Conservation (phyloP, 2,329 filamentous ascomycete genomes). For the Dothistroma pini region DNA sequence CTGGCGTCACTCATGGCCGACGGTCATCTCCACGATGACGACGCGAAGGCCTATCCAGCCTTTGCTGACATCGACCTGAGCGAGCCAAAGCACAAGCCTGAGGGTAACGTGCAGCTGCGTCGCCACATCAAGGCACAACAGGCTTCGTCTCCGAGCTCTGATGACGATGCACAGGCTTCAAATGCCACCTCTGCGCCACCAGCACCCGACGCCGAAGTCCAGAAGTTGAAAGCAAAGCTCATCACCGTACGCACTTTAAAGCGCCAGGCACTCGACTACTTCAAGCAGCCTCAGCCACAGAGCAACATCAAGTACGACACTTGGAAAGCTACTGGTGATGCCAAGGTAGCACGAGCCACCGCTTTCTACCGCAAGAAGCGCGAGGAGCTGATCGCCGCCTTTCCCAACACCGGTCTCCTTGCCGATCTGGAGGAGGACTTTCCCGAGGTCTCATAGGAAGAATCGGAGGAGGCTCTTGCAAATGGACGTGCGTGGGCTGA, state of each 20-base stretch:
- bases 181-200: background rate
- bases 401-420: conserved; percentile 3
- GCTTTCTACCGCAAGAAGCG: conserved; percentile 22
- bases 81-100: conserved; percentile 13
- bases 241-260: conserved; percentile 9
- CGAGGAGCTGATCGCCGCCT: conserved; percentile 7
- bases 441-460: background rate
- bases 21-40: conserved; percentile 22
- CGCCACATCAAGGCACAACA: background rate
- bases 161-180: background rate
- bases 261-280: conserved; percentile 9
- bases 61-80: conserved; percentile 13
- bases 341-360: conserved; percentile 17
- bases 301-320: conserved; percentile 10
- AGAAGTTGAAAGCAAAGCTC: conserved; percentile 9
- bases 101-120: background rate
- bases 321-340: conserved; percentile 12
- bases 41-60: conserved; percentile 18
- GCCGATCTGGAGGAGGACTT: conserved; percentile 5
- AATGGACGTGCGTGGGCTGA: background rate
- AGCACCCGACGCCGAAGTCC: background rate
- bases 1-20: conserved; percentile 19
- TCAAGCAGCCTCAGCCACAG: conserved; percentile 8
- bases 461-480: background rate
- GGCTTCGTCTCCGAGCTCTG: background rate